Percentiles rank a stretch among this genome's conserved stretches.
Evolutionary conservation across 2,329 filamentous ascomycete genomes (phyloP).

Genomic region (Lasiodiplodia gonubiensis): DNA sequence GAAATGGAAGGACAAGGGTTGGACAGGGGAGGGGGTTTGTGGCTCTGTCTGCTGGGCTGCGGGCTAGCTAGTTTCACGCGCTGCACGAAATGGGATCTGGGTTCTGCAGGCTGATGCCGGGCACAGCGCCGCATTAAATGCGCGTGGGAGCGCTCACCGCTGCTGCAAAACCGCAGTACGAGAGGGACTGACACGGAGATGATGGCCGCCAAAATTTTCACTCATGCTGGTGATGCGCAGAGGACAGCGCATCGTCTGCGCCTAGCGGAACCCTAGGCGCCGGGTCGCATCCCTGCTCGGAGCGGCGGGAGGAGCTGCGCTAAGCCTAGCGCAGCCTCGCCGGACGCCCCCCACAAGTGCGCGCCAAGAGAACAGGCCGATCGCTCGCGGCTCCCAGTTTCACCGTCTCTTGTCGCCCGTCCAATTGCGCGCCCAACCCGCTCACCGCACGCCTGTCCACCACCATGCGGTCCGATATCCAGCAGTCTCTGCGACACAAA

Average conservation of each 20-base stretch:
- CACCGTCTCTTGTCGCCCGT: conserved; percentile 22
- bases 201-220: conserved; percentile 27
- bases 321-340: background rate
- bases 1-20: conserved; percentile 30
- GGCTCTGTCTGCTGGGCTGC: background rate
- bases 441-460: conserved; percentile 15
- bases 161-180: conserved; percentile 10
- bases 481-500: conserved; percentile 11
- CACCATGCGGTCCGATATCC: conserved; percentile 13
- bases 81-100: conserved; percentile 18
- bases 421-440: background rate
- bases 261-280: conserved; percentile 4
- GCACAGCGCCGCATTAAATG: conserved; percentile 22
- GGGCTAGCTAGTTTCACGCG: conserved; percentile 21
- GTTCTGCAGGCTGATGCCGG: conserved; percentile 15
- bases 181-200: conserved; percentile 24
- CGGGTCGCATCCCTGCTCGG: conserved; percentile 5
- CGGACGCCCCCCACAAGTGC: conserved; percentile 7
- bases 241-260: conserved; percentile 24
- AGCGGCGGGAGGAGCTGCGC: conserved; percentile 10
- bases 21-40: conserved; percentile 37
- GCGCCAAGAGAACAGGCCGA: conserved; percentile 1
- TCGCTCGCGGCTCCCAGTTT: conserved; percentile 22
- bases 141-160: conserved; percentile 9
- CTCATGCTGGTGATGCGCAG: conserved; percentile 22